Evolutionary conservation across 345 rosid species (phyloP).

Genomic region (Ceriops zippeliana): DNA sequence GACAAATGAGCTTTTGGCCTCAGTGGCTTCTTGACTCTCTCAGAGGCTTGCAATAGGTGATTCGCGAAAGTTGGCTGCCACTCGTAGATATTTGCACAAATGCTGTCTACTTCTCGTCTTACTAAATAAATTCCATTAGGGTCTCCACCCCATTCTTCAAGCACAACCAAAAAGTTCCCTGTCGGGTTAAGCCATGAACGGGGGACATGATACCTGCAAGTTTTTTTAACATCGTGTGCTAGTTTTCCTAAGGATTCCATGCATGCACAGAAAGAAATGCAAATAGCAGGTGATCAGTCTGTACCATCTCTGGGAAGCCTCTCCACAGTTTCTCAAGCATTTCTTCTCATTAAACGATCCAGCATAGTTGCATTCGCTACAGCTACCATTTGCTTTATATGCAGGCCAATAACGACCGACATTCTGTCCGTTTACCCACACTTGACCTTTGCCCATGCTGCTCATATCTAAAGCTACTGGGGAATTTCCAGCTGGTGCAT

Average conservation of each 20-base stretch:
- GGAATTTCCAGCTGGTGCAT: constrained; percentile 74
- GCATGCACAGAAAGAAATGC: neutral
- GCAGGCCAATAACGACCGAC: constrained; percentile 96
- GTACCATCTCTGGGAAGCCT: constrained; percentile 95
- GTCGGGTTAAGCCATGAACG: constrained; percentile 85
- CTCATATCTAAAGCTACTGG: constrained; percentile 90
- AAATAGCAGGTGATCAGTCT: neutral
- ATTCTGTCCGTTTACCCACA: constrained; percentile 91
- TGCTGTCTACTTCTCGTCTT: constrained; percentile 74
- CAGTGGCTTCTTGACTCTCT: constrained; percentile 71
- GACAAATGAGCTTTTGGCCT: constrained; percentile 82
- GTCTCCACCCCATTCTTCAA: constrained; percentile 99
- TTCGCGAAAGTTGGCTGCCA: constrained; percentile 95
- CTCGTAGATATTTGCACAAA: constrained; percentile 84
- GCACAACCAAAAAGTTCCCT: constrained; percentile 83
- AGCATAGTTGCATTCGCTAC: constrained; percentile 59
- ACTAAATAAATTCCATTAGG: constrained; percentile 82
- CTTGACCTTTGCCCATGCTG: constrained; percentile 95
- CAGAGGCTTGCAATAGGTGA: constrained; percentile 75
- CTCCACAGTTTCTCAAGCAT: constrained; percentile 82
- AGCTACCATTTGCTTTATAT: constrained; percentile 72
- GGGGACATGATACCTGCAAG: constrained; percentile 87
- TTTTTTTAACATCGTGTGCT: neutral
- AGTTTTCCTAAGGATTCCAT: constrained; percentile 1
- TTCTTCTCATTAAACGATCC: constrained; percentile 76